phyloP scores from a whole-genome alignment of 1,139 yeast species.

The Kluyveromyces marxianus region DNA sequence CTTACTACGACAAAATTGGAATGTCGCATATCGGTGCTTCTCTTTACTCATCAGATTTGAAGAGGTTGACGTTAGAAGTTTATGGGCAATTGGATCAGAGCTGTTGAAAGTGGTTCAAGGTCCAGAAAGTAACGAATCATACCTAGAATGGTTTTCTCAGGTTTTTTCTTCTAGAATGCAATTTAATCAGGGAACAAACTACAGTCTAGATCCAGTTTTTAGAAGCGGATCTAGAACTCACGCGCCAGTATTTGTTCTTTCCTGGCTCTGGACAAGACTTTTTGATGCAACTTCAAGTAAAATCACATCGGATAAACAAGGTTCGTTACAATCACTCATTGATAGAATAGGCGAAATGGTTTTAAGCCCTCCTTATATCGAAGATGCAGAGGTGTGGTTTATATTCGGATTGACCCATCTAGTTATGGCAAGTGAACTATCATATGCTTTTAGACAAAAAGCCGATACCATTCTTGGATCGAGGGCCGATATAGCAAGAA shows the following conservation, averaged over 20 bases:
- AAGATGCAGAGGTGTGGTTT: conserved; percentile 29
- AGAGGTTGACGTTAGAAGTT: conserved; percentile 41
- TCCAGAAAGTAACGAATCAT: conserved; percentile 17
- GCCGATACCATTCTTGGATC: conserved; percentile 12
- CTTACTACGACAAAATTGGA: conserved; percentile 46
- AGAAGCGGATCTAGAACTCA: conserved; percentile 32
- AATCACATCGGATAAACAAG: conserved; percentile 10
- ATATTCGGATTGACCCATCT: conserved; percentile 24
- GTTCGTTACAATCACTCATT: conserved; percentile 14
- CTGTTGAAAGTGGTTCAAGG: conserved; percentile 27
- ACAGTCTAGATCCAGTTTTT: conserved; percentile 30
- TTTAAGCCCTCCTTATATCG: conserved; percentile 28
- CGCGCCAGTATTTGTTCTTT: conserved; percentile 31
- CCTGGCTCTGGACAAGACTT: conserved; percentile 33
- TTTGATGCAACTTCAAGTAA: conserved; percentile 2
- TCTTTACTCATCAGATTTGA: conserved; percentile 42
- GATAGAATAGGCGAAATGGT: conserved; percentile 25
- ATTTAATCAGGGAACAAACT: conserved; percentile 19
- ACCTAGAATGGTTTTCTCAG: conserved; percentile 28
- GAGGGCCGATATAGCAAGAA: conserved; percentile 20
- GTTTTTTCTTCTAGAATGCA: conserved; percentile 21
- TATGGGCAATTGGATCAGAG: conserved; percentile 56
- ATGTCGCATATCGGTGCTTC: conserved; percentile 45
- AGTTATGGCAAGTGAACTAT: conserved; percentile 22
- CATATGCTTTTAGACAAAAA: conserved; percentile 10